Evolutionary conservation across 495 filamentous ascomycete genomes (phyloP), one percentile per base, ranked within the genome.

Genomic region (Clohesyomyces aquaticus): DNA sequence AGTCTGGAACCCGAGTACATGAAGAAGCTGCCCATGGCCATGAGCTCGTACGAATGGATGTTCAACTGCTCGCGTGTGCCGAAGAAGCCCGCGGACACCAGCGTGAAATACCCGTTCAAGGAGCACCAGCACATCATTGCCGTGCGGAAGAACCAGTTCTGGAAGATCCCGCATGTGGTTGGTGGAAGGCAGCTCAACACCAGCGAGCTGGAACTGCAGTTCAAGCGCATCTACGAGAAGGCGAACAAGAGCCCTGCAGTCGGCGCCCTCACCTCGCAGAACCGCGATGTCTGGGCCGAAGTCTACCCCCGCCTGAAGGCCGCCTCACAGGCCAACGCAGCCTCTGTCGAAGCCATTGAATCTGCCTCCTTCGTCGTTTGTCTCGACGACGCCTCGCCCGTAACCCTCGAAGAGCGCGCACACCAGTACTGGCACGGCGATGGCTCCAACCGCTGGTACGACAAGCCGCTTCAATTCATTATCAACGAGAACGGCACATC

Each of bases 41-140:
- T 98, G 95, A 89, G 88, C 82, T 90, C 88, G 60, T 97, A 97
- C 81, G 81, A 96, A 79, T 99, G 88, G 86, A 98, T 99, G 95
- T 99, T 99, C 84, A 97, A 99, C 76, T 81, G 82, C 75, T 90
- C 87, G 78, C 88, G 95, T 61, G 85, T 97, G 29, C 89, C 95
- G n/a, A 87, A 85, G 54, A 88, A 87, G 68, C 85, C 87, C 2
- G 85, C 84, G 8, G 95, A 99, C 68, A 85, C 88, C 74, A 90
- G 90, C 1, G 81, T 89, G 75, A 96, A 96, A 77, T 96, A 88
- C 74, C 74, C 85, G 19, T 81, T 82, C 45, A 66, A 83, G 41
- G 85, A 90, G 67, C 84, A 95, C 81, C 85, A 90, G 76, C 90
- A 97, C 75, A 89, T 96, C 61, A 73, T 96, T 21, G 92, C 88